Evolutionary conservation across 176 grass and related monocot genomes (phyloP).

Genomic region (Leersia perrieri): DNA sequence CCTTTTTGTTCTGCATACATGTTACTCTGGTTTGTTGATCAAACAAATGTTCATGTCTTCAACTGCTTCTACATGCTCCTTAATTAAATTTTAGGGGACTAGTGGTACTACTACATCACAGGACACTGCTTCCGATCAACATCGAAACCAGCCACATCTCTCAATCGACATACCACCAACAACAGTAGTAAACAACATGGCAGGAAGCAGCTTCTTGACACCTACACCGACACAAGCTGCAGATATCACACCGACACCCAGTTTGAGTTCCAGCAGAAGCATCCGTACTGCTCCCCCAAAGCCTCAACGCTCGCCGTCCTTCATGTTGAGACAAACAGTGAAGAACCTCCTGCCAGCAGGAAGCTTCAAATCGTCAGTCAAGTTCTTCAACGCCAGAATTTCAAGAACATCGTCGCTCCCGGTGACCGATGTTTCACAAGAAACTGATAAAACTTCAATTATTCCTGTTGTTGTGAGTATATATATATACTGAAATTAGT

Average conservation of each 20-base stretch:
- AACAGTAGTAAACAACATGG: not conserved
- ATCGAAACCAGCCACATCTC: slow-evolving; percentile 45
- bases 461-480: slow-evolving; percentile 32
- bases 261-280: slow-evolving; percentile 21
- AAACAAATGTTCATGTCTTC: not conserved
- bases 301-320: slow-evolving; percentile 52
- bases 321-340: slow-evolving; percentile 42
- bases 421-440: not conserved
- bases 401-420: slow-evolving; percentile 59
- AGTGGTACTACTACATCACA: not conserved
- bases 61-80: not conserved
- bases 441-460: not conserved
- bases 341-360: slow-evolving; percentile 53
- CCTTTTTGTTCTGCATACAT: not conserved
- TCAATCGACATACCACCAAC: slow-evolving; percentile 60
- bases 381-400: slow-evolving; percentile 48
- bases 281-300: not conserved
- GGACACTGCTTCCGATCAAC: not conserved
- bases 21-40: not conserved
- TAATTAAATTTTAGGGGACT: not conserved
- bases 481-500: too few relatives aligned
- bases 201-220: not conserved
- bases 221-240: slow-evolving; percentile 9
- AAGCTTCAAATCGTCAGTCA: slow-evolving; percentile 66
- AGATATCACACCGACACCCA: slow-evolving; percentile 27